Evolutionary conservation across 2,329 filamentous ascomycete genomes (phyloP).

Genomic region (Ophiostoma triangulosporum): DNA sequence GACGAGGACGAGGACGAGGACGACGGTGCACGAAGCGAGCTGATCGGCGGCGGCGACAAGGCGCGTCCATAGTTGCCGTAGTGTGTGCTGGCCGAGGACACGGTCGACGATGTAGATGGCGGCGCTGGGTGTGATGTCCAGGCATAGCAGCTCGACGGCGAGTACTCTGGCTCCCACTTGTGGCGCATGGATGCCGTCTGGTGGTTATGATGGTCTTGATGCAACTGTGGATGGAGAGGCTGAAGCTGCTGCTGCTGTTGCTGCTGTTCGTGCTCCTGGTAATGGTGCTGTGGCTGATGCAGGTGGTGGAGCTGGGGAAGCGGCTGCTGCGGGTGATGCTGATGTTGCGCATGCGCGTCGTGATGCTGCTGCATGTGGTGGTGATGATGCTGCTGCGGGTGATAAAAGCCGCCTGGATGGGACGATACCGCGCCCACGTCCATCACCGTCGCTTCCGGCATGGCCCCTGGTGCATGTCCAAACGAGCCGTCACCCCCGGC

Average conservation of each 20-base stretch:
- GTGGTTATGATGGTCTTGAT: neutral
- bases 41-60: neutral
- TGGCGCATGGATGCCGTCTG: neutral
- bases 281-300: neutral
- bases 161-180: conserved; percentile 5
- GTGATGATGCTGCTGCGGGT: neutral
- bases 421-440: neutral
- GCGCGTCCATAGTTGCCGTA: neutral
- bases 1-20: neutral
- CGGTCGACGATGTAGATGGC: neutral
- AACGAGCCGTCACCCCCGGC: neutral
- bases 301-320: neutral
- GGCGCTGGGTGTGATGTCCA: neutral
- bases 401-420: neutral
- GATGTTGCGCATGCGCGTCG: neutral
- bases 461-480: neutral
- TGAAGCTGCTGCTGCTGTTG: neutral
- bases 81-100: neutral
- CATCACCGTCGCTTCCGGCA: neutral
- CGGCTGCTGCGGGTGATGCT: neutral
- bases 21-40: neutral
- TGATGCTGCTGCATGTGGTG: neutral
- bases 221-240: neutral
- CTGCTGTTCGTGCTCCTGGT: neutral
- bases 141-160: neutral